phyloP scores from a whole-genome alignment of 1,139 yeast genomes.

The Blastobotrys buckinghamii region DNA sequence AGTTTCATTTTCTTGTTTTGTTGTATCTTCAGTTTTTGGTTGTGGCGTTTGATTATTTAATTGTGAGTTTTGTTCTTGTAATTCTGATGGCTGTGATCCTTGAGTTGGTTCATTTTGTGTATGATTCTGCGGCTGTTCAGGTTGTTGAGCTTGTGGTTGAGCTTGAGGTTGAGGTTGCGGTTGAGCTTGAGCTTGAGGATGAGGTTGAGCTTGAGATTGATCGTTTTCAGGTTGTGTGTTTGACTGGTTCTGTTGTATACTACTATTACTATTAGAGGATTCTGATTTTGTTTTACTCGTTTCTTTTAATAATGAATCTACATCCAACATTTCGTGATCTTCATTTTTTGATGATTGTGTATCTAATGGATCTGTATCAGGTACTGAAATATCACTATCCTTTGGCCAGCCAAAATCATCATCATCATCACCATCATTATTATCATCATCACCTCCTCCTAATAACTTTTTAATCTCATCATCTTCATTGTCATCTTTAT shows the following conservation, averaged over 20 bases:
- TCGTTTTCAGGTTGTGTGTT: too few species aligned
- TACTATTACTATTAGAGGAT: too few species aligned
- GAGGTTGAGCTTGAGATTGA: too few species aligned
- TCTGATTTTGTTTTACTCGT: background rate
- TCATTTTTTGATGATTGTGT: background rate
- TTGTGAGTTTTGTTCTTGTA: too few species aligned
- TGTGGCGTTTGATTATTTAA: too few species aligned
- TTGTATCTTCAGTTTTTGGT: background rate
- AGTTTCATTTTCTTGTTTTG: background rate
- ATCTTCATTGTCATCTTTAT: background rate
- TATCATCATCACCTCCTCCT: conserved; percentile 2
- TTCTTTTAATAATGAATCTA: background rate
- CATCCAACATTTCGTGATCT: conserved; percentile 10
- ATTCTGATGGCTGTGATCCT: too few species aligned
- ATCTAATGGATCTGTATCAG: conserved; percentile 2
- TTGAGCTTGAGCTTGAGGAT: too few species aligned
- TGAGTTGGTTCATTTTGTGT: too few species aligned
- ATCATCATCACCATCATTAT: conserved; percentile 2
- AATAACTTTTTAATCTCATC: background rate
- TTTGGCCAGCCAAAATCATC: conserved; percentile 11
- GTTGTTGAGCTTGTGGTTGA: too few species aligned
- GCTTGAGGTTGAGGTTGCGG: too few species aligned
- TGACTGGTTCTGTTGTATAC: background rate
- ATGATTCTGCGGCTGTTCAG: too few species aligned
- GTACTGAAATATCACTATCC: conserved; percentile 1